Conservation (phyloP, 306 rosid genomes). For the Hylodesmum podocarpum region DNA sequence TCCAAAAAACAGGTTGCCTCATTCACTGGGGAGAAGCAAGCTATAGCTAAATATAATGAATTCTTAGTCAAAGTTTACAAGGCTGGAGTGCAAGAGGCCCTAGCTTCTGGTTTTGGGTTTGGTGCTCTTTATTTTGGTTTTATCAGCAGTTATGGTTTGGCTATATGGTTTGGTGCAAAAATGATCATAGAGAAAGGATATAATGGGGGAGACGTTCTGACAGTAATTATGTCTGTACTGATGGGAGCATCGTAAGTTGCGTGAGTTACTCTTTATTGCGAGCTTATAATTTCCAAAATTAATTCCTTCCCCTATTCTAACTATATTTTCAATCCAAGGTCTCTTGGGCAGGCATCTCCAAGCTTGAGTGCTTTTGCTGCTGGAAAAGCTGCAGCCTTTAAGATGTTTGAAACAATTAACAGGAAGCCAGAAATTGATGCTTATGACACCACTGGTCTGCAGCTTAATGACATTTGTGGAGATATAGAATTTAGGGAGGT, state of each 20-base stretch:
- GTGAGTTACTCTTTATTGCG: not conserved
- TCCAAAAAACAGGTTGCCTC: constrained; percentile 68
- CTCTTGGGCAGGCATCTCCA: constrained; percentile 84
- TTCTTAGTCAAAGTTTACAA: constrained; percentile 59
- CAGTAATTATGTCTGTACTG: constrained; percentile 58
- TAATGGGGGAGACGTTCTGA: constrained; percentile 68
- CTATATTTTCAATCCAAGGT: constrained; percentile 40
- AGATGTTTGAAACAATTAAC: constrained; percentile 74
- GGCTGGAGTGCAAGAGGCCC: constrained; percentile 58
- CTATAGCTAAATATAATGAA: constrained; percentile 58
- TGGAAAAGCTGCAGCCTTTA: constrained; percentile 87
- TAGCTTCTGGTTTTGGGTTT: constrained; percentile 70
- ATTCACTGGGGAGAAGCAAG: constrained; percentile 85
- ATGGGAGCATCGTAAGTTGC: constrained; percentile 69
- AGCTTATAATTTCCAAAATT: not conserved
- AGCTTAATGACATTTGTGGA: constrained; percentile 47
- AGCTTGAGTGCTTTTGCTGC: constrained; percentile 80
- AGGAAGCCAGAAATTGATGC: constrained; percentile 78
- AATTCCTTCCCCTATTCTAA: too few species aligned
- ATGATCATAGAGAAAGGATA: constrained; percentile 78
- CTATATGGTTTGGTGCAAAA: constrained; percentile 77
- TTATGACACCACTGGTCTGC: constrained; percentile 48
- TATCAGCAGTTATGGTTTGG: constrained; percentile 59
- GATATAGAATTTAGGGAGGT: constrained; percentile 52
- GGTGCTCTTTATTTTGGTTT: constrained; percentile 40